Percentiles rank a stretch among this genome's conserved stretches.
Conservation (phyloP, 2,329 filamentous ascomycete genomes). For the Botryotinia calthae region DNA sequence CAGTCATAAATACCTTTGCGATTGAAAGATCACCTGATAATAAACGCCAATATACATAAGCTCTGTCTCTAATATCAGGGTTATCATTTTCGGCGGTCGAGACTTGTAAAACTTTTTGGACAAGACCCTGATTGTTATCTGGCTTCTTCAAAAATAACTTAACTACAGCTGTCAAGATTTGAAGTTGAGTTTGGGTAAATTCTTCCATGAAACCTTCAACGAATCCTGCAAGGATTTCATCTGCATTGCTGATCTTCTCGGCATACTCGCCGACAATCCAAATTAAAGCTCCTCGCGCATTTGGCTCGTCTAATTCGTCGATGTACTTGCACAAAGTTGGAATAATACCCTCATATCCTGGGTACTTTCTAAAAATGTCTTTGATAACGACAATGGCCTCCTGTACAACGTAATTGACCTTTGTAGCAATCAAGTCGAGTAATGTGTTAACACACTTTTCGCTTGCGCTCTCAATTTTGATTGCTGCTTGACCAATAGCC, state of each 20-base stretch:
- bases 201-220: slow-evolving; percentile 95
- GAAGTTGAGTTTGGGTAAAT: slow-evolving; percentile 97
- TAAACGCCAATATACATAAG: slow-evolving; percentile 97
- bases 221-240: slow-evolving; percentile 86
- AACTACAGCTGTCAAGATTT: slow-evolving; percentile 94
- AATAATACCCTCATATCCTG: slow-evolving; percentile 96
- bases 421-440: slow-evolving; percentile 90
- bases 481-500: slow-evolving; percentile 95
- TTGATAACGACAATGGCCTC: slow-evolving; percentile 99
- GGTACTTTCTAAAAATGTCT: slow-evolving; percentile 96
- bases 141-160: slow-evolving; percentile 98
- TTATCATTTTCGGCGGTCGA: slow-evolving; percentile 96
- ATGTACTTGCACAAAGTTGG: slow-evolving; percentile 95
- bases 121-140: slow-evolving; percentile 82
- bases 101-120: slow-evolving; percentile 90
- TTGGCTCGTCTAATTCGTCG: slow-evolving; percentile 92
- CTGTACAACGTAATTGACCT: slow-evolving; percentile 98
- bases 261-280: slow-evolving; percentile 99
- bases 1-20: slow-evolving; percentile 62
- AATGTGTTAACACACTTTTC: slow-evolving; percentile 95
- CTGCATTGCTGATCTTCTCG: slow-evolving; percentile 98
- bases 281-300: slow-evolving; percentile 85
- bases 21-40: slow-evolving; percentile 88
- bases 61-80: slow-evolving; percentile 92
- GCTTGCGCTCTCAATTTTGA: slow-evolving; percentile 94